phyloP scores from a whole-genome alignment of 2,329 filamentous ascomycete species.

The Penicillium frequentans region DNA sequence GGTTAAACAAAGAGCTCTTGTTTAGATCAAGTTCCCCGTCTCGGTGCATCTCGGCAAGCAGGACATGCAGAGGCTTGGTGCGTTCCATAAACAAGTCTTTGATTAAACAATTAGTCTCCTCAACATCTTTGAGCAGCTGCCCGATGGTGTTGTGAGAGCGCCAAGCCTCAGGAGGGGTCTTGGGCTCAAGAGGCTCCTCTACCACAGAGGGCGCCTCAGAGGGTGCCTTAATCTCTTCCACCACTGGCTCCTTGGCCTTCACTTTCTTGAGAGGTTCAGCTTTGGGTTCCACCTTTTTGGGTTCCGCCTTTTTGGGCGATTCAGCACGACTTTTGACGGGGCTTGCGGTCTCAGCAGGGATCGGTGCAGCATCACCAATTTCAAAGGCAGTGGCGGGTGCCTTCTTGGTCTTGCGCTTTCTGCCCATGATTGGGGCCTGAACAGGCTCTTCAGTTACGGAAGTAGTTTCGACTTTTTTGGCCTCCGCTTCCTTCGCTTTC shows the following conservation, averaged over 20 bases:
- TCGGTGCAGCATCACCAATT: conserved; percentile 11
- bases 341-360: conserved; percentile 14
- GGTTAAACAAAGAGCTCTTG: conserved; percentile 42
- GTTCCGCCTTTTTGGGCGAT: conserved; percentile 10
- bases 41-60: conserved; percentile 42
- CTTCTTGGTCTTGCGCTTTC: conserved; percentile 61
- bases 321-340: conserved; percentile 12
- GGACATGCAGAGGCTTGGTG: conserved; percentile 37
- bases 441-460: conserved; percentile 50
- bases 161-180: conserved; percentile 26
- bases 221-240: conserved; percentile 19
- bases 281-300: conserved; percentile 2
- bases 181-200: neutral
- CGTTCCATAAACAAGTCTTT: conserved; percentile 45
- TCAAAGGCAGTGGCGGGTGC: conserved; percentile 31
- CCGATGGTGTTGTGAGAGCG: conserved; percentile 41
- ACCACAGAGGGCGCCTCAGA: conserved; percentile 6
- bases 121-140: conserved; percentile 40
- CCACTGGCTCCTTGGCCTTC: neutral
- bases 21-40: conserved; percentile 38
- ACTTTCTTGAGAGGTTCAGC: conserved; percentile 14
- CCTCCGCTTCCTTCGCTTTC: conserved; percentile 49
- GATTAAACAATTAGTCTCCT: conserved; percentile 32
- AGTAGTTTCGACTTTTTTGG: conserved; percentile 42
- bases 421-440: conserved; percentile 62